Evolutionary conservation across 768 basidiomycete genomes (phyloP).

Genomic region (Tylopilus sp.): DNA sequence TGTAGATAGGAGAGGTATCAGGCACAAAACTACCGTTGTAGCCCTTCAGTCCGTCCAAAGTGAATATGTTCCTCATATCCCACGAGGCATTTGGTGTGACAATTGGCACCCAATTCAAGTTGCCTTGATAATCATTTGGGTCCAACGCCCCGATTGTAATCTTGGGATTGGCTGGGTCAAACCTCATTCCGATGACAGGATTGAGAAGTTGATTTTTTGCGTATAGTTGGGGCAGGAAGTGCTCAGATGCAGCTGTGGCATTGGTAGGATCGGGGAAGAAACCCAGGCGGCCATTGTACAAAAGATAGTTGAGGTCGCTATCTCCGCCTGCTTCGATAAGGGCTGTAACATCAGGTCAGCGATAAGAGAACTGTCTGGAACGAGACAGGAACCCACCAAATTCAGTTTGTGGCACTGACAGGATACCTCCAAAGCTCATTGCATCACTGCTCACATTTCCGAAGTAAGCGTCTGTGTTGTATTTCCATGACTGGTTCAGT

Average conservation of each 20-base stretch:
- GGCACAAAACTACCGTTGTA: slow-evolving; percentile 18
- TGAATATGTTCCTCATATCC: slow-evolving; percentile 5
- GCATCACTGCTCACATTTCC: slow-evolving; percentile 14
- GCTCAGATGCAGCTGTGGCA: slow-evolving; percentile 13
- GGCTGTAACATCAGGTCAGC: not conserved
- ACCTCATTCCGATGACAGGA: slow-evolving; percentile 20
- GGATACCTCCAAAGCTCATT: slow-evolving; percentile 15
- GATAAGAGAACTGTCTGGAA: not conserved
- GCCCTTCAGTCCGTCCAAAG: slow-evolving; percentile 16
- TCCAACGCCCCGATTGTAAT: slow-evolving; percentile 27
- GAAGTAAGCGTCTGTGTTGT: slow-evolving; percentile 5
- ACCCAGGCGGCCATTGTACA: slow-evolving; percentile 21
- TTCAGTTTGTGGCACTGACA: slow-evolving; percentile 12
- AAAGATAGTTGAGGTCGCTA: slow-evolving; percentile 12
- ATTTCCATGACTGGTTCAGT: slow-evolving; percentile 13
- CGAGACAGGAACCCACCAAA: slow-evolving; percentile 8
- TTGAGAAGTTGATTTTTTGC: slow-evolving; percentile 16
- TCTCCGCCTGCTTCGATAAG: slow-evolving; percentile 17
- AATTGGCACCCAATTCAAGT: slow-evolving; percentile 21
- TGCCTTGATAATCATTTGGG: slow-evolving; percentile 18
- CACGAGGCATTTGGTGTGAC: slow-evolving; percentile 13
- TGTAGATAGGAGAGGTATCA: slow-evolving; percentile 4
- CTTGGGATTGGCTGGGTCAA: slow-evolving; percentile 24
- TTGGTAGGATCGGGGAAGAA: slow-evolving; percentile 22
- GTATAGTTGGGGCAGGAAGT: slow-evolving; percentile 16